These are phyloP conservation scores for Picochlorum sp. DNA, from an alignment of 139 green algal species.

Conservation along the genomic window DNA sequence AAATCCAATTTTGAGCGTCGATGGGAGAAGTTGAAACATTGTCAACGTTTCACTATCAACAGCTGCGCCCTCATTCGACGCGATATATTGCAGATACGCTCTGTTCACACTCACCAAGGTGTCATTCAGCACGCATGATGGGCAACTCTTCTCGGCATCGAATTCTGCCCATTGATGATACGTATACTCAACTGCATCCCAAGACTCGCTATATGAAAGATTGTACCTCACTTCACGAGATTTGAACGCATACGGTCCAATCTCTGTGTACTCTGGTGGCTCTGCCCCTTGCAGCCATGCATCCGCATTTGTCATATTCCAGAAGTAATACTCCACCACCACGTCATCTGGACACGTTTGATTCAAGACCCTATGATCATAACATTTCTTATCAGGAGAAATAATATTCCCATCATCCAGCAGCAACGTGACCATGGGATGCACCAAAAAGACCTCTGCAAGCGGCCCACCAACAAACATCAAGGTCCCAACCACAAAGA, in stretches of 20 bases:
- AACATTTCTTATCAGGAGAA: conserved; percentile 23
- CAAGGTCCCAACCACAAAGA: background rate
- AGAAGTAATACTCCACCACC: conserved; percentile 36
- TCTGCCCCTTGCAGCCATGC: conserved; percentile 22
- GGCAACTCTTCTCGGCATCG: conserved; percentile 3
- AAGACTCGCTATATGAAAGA: conserved; percentile 19
- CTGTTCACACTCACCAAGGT: conserved; percentile 23
- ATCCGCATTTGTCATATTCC: conserved; percentile 31
- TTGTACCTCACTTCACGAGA: conserved; percentile 25
- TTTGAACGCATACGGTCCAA: conserved; percentile 31
- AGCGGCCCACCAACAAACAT: conserved; percentile 24
- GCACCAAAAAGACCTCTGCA: conserved; percentile 22
- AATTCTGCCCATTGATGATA: conserved; percentile 24
- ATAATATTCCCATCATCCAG: conserved; percentile 17
- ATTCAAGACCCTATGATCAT: conserved; percentile 4
- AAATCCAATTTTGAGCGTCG: background rate
- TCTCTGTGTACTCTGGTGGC: conserved; percentile 20
- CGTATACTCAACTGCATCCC: conserved; percentile 16
- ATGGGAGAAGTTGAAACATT: conserved; percentile 9
- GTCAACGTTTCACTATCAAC: conserved; percentile 4
- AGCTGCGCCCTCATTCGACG: background rate
- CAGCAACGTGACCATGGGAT: conserved; percentile 19
- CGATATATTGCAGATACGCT: conserved; percentile 14
- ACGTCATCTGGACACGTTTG: conserved; percentile 13
- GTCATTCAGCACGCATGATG: conserved; percentile 20